Conservation (phyloP, 1,139 yeast genomes). For the Neolecta irregularis region DNA sequence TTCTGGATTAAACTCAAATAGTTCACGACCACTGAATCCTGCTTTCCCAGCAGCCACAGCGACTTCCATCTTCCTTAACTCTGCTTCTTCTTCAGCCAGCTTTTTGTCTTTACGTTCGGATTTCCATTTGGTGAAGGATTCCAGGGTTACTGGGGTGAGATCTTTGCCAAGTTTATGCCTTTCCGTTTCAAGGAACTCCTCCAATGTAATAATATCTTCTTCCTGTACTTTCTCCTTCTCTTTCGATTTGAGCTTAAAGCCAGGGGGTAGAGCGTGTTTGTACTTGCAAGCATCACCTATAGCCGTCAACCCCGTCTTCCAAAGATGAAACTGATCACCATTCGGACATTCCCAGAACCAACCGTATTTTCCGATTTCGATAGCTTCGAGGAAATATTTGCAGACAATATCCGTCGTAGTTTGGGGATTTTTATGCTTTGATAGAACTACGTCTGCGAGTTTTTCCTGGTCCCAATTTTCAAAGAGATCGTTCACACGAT, state of each 20-base stretch:
- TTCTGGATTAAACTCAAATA: constrained; percentile 55
- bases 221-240: constrained; percentile 84
- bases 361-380: constrained; percentile 92
- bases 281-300: constrained; percentile 78
- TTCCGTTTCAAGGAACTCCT: constrained; percentile 90
- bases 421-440: constrained; percentile 87
- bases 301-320: background rate
- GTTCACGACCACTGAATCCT: constrained; percentile 61
- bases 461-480: constrained; percentile 81
- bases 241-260: constrained; percentile 88
- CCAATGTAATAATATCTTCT: constrained; percentile 82
- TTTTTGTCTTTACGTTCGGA: constrained; percentile 46
- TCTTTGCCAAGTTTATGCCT: constrained; percentile 66
- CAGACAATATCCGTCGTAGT: constrained; percentile 94
- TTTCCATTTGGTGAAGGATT: constrained; percentile 79
- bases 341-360: constrained; percentile 99
- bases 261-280: constrained; percentile 92
- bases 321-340: constrained; percentile 25
- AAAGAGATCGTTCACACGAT: constrained; percentile 29
- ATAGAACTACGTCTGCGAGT: constrained; percentile 65
- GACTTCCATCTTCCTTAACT: constrained; percentile 32
- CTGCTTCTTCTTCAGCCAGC: constrained; percentile 38
- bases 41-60: constrained; percentile 17
- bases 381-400: constrained; percentile 88
- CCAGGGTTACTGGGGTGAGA: constrained; percentile 77